Conservation (phyloP, 2,329 filamentous ascomycete genomes). For the Xenoacremonium recifei region DNA sequence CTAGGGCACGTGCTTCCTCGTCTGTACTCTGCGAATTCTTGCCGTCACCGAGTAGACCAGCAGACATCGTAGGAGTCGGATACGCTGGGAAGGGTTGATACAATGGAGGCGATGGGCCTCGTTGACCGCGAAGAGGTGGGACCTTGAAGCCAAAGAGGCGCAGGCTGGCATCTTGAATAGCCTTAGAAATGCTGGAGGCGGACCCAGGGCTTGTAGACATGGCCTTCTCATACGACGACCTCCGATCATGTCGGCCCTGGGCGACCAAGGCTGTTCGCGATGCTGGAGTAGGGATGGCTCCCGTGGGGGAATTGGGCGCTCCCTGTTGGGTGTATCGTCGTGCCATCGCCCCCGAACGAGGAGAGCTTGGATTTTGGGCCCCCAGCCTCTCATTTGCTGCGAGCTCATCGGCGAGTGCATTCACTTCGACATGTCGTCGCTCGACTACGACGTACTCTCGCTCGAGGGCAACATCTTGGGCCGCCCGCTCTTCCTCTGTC, state of each 20-base stretch:
- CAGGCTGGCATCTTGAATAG: constrained; percentile 86
- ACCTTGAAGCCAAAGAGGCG: constrained; percentile 71
- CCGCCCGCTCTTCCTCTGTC: constrained; percentile 68
- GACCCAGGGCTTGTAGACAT: constrained; percentile 70
- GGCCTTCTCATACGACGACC: constrained; percentile 74
- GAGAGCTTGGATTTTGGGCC: constrained; percentile 48
- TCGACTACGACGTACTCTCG: constrained; percentile 95
- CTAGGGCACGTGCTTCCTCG: constrained; percentile 76
- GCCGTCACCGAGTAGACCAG: constrained; percentile 66
- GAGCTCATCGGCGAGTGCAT: constrained; percentile 93
- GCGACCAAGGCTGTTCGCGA: constrained; percentile 75
- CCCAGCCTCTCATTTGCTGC: constrained; percentile 75
- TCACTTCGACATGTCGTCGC: constrained; percentile 92
- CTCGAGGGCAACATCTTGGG: constrained; percentile 86
- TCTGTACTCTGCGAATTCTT: constrained; percentile 59
- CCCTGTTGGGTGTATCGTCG: constrained; percentile 80
- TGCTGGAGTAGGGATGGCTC: constrained; percentile 63
- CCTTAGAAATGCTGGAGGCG: constrained; percentile 89
- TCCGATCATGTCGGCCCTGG: constrained; percentile 70
- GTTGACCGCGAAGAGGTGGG: constrained; percentile 61
- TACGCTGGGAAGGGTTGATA: constrained; percentile 85
- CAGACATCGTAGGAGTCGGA: constrained; percentile 61
- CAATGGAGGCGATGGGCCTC: constrained; percentile 69
- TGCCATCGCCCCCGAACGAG: constrained; percentile 62
- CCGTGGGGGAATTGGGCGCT: constrained; percentile 64